phyloP scores from a whole-genome alignment of 345 rosid species.

The Salix udensis region DNA sequence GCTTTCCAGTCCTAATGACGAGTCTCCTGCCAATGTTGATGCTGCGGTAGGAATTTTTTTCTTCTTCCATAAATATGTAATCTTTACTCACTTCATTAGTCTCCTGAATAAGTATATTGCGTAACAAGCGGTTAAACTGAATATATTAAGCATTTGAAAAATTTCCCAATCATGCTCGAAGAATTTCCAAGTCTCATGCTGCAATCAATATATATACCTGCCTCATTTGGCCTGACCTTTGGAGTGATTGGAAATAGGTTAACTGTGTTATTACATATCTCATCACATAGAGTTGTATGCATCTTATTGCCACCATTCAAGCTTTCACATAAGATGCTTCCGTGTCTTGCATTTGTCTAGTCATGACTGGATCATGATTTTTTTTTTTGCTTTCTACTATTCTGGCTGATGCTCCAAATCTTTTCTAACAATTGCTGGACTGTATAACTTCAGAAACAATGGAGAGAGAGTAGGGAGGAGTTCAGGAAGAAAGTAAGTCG shows the following conservation, averaged over 20 bases:
- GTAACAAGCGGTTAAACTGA: neutral
- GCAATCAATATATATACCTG: too few species aligned
- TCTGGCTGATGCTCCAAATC: neutral
- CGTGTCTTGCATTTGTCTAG: neutral
- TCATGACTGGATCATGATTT: neutral
- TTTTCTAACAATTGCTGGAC: neutral
- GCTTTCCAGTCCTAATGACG: constrained; percentile 89
- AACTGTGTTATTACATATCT: neutral
- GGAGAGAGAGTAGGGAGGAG: constrained; percentile 26
- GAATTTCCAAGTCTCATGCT: neutral
- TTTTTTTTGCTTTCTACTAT: neutral
- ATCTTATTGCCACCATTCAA: neutral
- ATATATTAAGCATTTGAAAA: neutral
- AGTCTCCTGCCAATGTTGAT: constrained; percentile 90
- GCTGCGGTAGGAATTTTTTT: constrained; percentile 63
- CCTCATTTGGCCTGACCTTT: neutral
- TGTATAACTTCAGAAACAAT: constrained; percentile 19
- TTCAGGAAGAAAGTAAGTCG: constrained; percentile 30
- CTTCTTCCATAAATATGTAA: neutral
- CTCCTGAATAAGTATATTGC: neutral
- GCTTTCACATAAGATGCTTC: neutral
- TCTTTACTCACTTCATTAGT: neutral
- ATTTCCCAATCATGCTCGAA: neutral
- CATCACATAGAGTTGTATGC: neutral
- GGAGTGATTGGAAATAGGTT: neutral